Base-by-base conservation (phyloP, 2,329 filamentous ascomycete species). In the Neofusicoccum sp. region DNA sequence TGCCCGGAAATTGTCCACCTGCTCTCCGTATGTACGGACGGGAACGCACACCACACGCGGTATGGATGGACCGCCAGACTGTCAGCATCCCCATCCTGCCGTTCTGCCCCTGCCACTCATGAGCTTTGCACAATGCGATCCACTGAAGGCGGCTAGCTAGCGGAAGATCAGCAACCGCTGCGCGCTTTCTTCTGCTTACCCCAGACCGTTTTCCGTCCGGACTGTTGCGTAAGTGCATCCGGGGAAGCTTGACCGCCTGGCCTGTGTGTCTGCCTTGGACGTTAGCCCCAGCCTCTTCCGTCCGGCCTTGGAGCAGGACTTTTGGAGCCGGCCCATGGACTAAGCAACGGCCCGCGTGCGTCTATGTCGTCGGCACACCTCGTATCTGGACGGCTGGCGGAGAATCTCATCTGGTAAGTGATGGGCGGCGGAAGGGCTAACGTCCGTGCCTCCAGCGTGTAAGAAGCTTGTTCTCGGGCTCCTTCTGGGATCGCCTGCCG, bases 331-430 rank as follows among this genome's bases (percentile, higher is more conserved):
- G 36, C 16, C 9, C 14, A 54, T 53, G 33, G 36, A n/a, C 34
- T 54, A 54, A 31, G 49, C 20, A 26, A 53, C 30, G 20, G 31
- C 7, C 14, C n/a, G 34, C 24, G 51, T 41, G 38, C 28, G 33
- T 56, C 51, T 20, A 43, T 24, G n/a, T 43, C 16, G 30, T 14
- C 34, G 33, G 33, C 34, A 26, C 20, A 7, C 36, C 49, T 54
- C 51, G 51, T 56, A 56, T 56, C 51, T 56, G 34, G 20, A 3
- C n/a, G 7, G 36, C 51, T 36, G 16, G 24, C 51, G 51, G 51
- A 43, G n/a, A 56, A 20, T 43, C 51, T 56, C 38, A 31, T 56
- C 51, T 20, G 34, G 51, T 56, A 43, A 56, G 51, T 56, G 51
- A 56, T 56, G 26, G 38, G 51, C 51, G 38, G 36, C 20, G 28